A percentile compares a stretch with the other conserved stretches of the same genome.
phyloP scores from a whole-genome alignment of 768 basidiomycete genomes.

The Dioszegia crocea region DNA sequence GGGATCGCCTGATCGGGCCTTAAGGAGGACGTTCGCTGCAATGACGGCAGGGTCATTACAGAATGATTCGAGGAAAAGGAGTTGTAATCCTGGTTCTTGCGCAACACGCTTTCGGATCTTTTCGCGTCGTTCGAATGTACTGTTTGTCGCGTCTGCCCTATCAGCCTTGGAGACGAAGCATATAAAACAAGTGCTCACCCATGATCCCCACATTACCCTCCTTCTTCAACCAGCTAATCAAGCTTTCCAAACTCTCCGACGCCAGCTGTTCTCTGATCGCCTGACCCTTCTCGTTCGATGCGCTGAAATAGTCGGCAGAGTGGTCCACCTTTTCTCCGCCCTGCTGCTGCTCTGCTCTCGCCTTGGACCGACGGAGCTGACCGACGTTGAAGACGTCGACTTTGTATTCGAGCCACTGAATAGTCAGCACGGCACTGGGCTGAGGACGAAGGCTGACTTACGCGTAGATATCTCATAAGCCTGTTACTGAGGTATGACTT shows the following conservation, averaged over 20 bases:
- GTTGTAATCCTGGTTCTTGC: constrained; percentile 76
- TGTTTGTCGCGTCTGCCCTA: constrained; percentile 89
- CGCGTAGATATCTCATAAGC: constrained; percentile 90
- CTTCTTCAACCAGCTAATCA: constrained; percentile 89
- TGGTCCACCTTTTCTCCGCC: constrained; percentile 87
- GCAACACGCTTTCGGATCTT: constrained; percentile 79
- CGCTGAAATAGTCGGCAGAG: constrained; percentile 82
- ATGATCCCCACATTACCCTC: constrained; percentile 94
- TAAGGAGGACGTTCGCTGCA: constrained; percentile 91
- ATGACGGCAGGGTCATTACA: constrained; percentile 93
- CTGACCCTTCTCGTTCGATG: constrained; percentile 73
- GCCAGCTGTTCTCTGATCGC: constrained; percentile 75
- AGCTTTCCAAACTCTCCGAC: constrained; percentile 85
- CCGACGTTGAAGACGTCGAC: constrained; percentile 99
- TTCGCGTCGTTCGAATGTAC: constrained; percentile 69
- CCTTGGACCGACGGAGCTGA: constrained; percentile 81
- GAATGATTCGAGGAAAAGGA: constrained; percentile 90
- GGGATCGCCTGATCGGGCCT: constrained; percentile 93
- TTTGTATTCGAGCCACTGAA: constrained; percentile 95
- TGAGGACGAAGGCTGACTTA: constrained; percentile 48
- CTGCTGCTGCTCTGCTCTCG: constrained; percentile 48
- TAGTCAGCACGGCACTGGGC: neutral
- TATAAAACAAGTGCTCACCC: constrained; percentile 56
- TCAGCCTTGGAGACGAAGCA: neutral
- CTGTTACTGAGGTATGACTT: constrained; percentile 99